phyloP scores from a whole-genome alignment of 2,329 filamentous ascomycete species.

The Colletotrichum sp. region DNA sequence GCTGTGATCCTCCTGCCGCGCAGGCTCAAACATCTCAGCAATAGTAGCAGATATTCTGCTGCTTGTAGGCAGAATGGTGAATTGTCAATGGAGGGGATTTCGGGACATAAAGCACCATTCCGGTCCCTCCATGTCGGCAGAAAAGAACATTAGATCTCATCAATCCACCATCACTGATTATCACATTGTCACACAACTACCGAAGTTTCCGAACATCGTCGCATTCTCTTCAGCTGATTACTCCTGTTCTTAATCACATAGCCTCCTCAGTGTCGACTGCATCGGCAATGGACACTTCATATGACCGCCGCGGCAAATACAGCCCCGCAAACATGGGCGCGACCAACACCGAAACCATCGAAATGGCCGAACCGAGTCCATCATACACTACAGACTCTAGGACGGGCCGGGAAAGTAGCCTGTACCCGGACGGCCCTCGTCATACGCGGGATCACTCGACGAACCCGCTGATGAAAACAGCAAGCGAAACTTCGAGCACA shows the following conservation, averaged over 20 bases:
- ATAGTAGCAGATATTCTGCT: background rate
- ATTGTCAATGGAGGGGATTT: background rate
- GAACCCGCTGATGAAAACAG: background rate
- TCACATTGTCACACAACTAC: background rate
- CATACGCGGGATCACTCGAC: background rate
- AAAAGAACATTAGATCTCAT: background rate
- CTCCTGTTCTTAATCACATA: too few relatives aligned
- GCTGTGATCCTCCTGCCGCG: background rate
- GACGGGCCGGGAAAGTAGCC: background rate
- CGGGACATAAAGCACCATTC: background rate
- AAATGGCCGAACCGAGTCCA: background rate
- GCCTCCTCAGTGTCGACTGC: background rate
- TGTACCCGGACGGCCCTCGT: background rate
- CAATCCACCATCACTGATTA: background rate
- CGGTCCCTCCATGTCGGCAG: background rate
- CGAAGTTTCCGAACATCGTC: background rate
- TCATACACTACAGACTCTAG: background rate
- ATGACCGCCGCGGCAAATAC: background rate
- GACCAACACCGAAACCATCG: background rate
- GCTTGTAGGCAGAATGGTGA: background rate
- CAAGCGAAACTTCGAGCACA: background rate
- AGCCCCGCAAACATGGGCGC: background rate
- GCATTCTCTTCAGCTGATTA: too few relatives aligned
- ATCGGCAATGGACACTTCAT: background rate
- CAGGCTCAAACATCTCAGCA: background rate